phyloP scores from a whole-genome alignment of 192 early-diverging fungal species.

The Mortierella antarctica region DNA sequence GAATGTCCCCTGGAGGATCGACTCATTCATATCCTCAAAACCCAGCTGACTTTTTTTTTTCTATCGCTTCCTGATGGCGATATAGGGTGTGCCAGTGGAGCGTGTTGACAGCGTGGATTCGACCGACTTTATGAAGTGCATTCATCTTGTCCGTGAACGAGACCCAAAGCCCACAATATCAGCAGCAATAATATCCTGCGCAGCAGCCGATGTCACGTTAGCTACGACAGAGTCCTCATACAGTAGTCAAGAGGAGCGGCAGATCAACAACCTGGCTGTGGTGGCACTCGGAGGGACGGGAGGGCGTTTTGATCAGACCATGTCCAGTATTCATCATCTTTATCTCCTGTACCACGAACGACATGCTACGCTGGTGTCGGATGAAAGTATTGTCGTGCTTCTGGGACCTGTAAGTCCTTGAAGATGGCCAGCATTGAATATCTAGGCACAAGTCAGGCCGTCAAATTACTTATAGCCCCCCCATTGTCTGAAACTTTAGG shows the following conservation, averaged over 20 bases:
- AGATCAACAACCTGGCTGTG: constrained; percentile 51
- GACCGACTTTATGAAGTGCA: constrained; percentile 94
- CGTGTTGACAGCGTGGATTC: constrained; percentile 61
- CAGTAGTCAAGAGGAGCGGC: constrained; percentile 9
- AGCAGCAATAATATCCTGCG: neutral
- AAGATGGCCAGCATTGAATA: neutral
- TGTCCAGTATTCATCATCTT: constrained; percentile 81
- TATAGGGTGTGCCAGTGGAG: constrained; percentile 66
- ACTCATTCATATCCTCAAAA: neutral
- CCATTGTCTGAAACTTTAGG: constrained; percentile 50
- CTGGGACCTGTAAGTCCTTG: constrained; percentile 64
- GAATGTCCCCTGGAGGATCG: neutral
- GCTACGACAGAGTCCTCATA: neutral
- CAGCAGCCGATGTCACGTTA: neutral
- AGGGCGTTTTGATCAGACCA: constrained; percentile 91
- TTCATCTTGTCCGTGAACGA: constrained; percentile 57
- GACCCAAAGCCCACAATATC: constrained; percentile 26
- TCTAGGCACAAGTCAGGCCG: neutral
- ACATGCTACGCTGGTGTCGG: constrained; percentile 72
- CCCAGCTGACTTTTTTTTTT: neutral
- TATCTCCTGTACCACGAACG: constrained; percentile 71
- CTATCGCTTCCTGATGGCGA: neutral
- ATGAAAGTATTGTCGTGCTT: constrained; percentile 80
- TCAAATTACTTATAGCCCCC: neutral
- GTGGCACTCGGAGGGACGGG: constrained; percentile 86